phyloP scores from a whole-genome alignment of 345 rosid species.

The Aethionema arabicum region DNA sequence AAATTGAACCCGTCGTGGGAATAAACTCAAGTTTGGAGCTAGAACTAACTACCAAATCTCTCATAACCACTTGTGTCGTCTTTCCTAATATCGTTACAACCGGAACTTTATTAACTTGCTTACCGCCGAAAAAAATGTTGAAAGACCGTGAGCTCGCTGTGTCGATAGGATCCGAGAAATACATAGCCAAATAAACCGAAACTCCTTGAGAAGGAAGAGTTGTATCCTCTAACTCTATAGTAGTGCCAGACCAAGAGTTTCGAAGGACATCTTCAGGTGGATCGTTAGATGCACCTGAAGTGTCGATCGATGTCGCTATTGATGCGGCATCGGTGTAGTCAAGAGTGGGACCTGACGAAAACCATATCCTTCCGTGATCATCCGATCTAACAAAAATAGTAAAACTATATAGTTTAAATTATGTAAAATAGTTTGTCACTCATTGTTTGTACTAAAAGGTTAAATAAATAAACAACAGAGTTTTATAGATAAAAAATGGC shows the following conservation, averaged over 20 bases:
- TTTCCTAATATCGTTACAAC: conserved; percentile 14
- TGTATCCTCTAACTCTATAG: not conserved
- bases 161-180: conserved; percentile 25
- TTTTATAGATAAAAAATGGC: too few species aligned
- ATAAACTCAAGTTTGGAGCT: not conserved
- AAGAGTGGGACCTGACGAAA: not conserved
- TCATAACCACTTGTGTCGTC: conserved; percentile 21
- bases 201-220: conserved; percentile 23
- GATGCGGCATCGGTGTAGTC: not conserved
- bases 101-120: conserved; percentile 10
- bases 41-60: conserved; percentile 26
- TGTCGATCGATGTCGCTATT: conserved; percentile 9
- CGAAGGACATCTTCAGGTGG: conserved; percentile 25
- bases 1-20: not conserved
- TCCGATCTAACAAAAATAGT: conserved; percentile 14
- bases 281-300: conserved; percentile 29
- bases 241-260: not conserved
- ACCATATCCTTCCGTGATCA: conserved; percentile 29
- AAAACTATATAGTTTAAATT: not conserved
- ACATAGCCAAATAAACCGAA: conserved; percentile 30
- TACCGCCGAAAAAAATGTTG: conserved; percentile 21
- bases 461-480: too few species aligned
- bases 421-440: too few species aligned
- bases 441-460: too few species aligned
- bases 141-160: not conserved